These are phyloP conservation scores for Parmelia sp. DNA, from an alignment of 495 filamentous ascomycete species.

Conservation along the genomic window DNA sequence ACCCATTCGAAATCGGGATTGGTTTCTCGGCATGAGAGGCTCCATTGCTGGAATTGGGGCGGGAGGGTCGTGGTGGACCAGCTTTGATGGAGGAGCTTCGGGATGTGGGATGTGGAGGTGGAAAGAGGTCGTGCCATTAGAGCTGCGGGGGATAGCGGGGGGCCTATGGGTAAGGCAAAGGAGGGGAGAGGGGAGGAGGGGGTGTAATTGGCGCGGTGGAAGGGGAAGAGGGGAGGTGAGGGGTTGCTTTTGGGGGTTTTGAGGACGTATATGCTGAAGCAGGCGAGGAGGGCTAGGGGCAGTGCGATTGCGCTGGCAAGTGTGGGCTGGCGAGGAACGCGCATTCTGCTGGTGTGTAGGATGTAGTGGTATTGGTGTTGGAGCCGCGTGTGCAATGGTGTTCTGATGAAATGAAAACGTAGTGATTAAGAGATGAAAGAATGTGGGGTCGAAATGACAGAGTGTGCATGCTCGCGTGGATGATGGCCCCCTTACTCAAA, in stretches of 20 bases:
- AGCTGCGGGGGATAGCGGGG: neutral
- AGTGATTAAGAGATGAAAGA: no score
- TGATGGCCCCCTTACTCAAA: no score
- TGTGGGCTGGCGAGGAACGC: neutral
- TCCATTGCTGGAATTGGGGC: neutral
- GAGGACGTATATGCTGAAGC: neutral
- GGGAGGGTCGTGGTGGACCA: neutral
- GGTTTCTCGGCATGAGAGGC: neutral
- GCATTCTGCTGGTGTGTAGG: no score
- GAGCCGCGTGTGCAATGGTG: no score
- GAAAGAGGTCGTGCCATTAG: neutral
- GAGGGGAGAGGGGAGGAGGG: neutral
- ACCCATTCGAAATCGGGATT: neutral
- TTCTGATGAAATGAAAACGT: no score
- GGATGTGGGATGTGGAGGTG: neutral
- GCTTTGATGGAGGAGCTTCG: neutral
- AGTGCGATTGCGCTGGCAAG: neutral
- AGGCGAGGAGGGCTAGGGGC: neutral
- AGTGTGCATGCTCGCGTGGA: no score
- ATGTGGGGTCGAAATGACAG: no score
- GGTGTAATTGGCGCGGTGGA: neutral
- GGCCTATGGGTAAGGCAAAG: neutral
- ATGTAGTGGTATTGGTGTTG: no score
- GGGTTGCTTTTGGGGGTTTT: neutral
- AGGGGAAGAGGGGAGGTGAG: neutral